A percentile compares a stretch with the other conserved stretches of the same genome.
Conservation (phyloP, 2,329 filamentous ascomycete genomes). For the Xylariales sp. region DNA sequence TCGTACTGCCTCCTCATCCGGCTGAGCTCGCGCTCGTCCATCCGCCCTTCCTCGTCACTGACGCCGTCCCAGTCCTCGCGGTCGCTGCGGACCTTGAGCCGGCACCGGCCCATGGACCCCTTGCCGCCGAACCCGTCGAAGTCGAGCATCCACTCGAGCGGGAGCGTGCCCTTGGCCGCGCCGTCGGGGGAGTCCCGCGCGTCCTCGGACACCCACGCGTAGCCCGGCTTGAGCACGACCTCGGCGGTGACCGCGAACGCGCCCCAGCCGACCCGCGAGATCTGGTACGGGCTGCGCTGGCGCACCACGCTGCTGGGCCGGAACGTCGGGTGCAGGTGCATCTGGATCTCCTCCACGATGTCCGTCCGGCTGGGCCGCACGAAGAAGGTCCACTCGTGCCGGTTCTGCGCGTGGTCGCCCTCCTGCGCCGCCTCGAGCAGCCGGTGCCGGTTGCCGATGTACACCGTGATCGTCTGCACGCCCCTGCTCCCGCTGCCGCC, state of each 20-base stretch:
- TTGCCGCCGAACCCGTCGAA: slow-evolving; percentile 35
- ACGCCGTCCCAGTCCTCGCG: slow-evolving; percentile 4
- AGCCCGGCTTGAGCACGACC: slow-evolving; percentile 36
- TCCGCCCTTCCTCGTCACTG: slow-evolving; percentile 1
- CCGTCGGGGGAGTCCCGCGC: slow-evolving; percentile 23
- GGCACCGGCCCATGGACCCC: slow-evolving; percentile 24
- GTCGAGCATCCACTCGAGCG: slow-evolving; percentile 35
- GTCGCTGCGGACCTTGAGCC: slow-evolving; percentile 32
- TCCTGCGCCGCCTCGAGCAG: slow-evolving; percentile 15
- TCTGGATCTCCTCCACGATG: slow-evolving; percentile 37
- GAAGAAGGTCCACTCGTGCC: slow-evolving; percentile 42
- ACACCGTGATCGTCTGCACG: slow-evolving; percentile 34
- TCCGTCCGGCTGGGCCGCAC: slow-evolving; percentile 34
- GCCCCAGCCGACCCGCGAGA: slow-evolving; percentile 36
- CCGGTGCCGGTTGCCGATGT: slow-evolving; percentile 37
- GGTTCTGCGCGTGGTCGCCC: slow-evolving; percentile 20
- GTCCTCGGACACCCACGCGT: slow-evolving; percentile 35
- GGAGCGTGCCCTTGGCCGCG: slow-evolving; percentile 26
- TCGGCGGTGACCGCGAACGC: slow-evolving; percentile 31
- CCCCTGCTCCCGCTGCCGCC: slow-evolving; percentile 18
- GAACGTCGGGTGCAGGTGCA: slow-evolving; percentile 37
- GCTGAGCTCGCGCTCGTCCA: slow-evolving; percentile 7
- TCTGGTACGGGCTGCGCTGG: slow-evolving; percentile 30
- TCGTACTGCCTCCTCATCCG: slow-evolving; percentile 11
- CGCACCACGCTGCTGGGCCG: slow-evolving; percentile 27